Percentiles rank a stretch among this genome's conserved stretches.
These are phyloP conservation scores for Ceriops tagal DNA, from an alignment of 345 rosid genomes.

Conservation along the genomic window DNA sequence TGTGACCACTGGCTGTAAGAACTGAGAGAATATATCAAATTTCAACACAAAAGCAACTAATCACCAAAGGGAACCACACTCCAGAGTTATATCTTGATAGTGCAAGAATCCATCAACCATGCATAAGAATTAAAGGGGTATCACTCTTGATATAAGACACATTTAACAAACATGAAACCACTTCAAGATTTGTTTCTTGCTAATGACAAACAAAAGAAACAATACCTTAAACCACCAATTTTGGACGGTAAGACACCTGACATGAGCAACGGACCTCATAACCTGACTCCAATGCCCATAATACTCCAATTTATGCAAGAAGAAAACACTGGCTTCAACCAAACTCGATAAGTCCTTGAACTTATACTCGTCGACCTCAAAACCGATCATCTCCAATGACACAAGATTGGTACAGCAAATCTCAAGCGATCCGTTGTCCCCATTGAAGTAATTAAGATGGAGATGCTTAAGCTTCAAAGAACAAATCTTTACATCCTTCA, in stretches of 20 bases:
- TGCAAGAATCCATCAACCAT: too few relatives aligned
- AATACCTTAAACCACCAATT: constrained; percentile 3
- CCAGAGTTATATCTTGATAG: too few relatives aligned
- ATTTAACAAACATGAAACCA: neutral
- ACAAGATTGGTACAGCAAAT: constrained; percentile 5
- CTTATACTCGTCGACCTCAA: constrained; percentile 4
- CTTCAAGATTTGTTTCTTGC: neutral
- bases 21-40: too few relatives aligned
- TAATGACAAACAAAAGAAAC: neutral
- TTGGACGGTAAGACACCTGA: constrained; percentile 2
- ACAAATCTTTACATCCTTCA: constrained; percentile 1
- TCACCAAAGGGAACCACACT: too few relatives aligned
- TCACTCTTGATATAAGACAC: too few relatives aligned
- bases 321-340: constrained; percentile 2
- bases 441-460: neutral
- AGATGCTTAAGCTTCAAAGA: constrained; percentile 1
- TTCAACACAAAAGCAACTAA: too few relatives aligned
- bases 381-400: constrained; percentile 7
- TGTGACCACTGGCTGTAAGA: too few relatives aligned
- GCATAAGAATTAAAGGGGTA: too few relatives aligned
- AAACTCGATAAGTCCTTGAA: neutral
- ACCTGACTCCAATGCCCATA: constrained; percentile 1
- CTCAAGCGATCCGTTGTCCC: neutral
- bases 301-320: constrained; percentile 11
- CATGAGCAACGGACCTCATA: constrained; percentile 5